Evolutionary conservation across 306 rosid genomes (phyloP).

Genomic region (Cucurbita moschata): DNA sequence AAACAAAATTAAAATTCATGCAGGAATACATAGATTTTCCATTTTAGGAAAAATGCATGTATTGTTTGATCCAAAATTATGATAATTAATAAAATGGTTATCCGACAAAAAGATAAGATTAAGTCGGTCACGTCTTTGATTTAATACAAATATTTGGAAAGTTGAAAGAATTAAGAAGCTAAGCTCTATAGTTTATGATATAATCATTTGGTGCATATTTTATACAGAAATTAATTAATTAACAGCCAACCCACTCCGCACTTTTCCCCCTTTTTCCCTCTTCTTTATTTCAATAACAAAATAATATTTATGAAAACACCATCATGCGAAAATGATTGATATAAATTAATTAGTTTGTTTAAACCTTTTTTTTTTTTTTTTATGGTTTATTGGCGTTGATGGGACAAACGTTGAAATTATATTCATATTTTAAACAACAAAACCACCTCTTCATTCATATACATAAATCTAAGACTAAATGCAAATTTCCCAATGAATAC

Average conservation of each 20-base stretch:
- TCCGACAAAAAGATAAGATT: not conserved
- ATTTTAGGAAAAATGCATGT: not conserved
- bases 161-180: not conserved
- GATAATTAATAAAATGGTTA: not conserved
- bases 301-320: not conserved
- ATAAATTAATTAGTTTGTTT: not conserved
- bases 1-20: not conserved
- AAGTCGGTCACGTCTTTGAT: conserved; percentile 3
- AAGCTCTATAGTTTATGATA: not conserved
- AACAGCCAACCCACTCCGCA: not conserved
- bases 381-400: not conserved
- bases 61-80: not conserved
- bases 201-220: conserved; percentile 1
- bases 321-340: not conserved
- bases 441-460: not conserved
- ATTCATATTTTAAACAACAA: not conserved
- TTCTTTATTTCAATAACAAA: not conserved
- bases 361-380: no score
- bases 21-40: not conserved
- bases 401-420: not conserved
- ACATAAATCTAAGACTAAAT: no score
- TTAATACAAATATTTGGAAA: not conserved
- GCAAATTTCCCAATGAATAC: no score
- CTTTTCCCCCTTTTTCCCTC: not conserved
- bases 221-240: not conserved